phyloP scores from a whole-genome alignment of 345 rosid species.

The Xanthoceras sorbifolium region DNA sequence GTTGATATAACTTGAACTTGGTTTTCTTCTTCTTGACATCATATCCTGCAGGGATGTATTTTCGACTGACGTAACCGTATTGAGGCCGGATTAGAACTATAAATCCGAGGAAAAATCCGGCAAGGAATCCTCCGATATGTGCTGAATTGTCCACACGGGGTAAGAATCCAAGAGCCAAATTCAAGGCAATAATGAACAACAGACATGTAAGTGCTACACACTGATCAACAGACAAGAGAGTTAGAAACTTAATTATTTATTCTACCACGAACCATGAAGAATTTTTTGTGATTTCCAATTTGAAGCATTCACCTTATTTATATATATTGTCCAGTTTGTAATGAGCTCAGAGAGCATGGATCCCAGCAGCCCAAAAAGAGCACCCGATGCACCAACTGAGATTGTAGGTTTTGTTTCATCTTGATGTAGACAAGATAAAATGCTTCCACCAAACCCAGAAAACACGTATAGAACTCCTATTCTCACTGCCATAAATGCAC shows the following conservation, averaged over 20 bases:
- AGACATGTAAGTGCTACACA: constrained; percentile 68
- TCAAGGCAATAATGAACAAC: constrained; percentile 61
- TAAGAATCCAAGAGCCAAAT: constrained; percentile 73
- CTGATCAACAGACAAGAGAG: constrained; percentile 39
- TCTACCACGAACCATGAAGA: too few species aligned
- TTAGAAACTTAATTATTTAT: background rate
- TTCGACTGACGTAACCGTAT: constrained; percentile 68
- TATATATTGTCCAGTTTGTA: constrained; percentile 88
- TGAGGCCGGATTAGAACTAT: constrained; percentile 86
- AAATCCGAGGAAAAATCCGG: constrained; percentile 85
- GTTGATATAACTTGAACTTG: constrained; percentile 71
- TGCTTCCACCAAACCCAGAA: constrained; percentile 87
- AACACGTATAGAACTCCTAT: constrained; percentile 66
- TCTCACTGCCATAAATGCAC: constrained; percentile 54
- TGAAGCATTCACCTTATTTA: constrained; percentile 57
- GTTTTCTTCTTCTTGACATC: constrained; percentile 55
- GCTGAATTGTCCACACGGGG: constrained; percentile 92
- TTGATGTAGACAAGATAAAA: constrained; percentile 58
- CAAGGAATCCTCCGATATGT: constrained; percentile 82
- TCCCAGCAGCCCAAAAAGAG: constrained; percentile 92
- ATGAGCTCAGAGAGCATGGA: constrained; percentile 96
- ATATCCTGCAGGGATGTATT: constrained; percentile 67
- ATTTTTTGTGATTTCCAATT: background rate
- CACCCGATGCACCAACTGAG: constrained; percentile 97
- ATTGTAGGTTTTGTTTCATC: constrained; percentile 27